Conservation (phyloP, 2,329 filamentous ascomycete genomes). For the Colletotrichum orbiculare region DNA sequence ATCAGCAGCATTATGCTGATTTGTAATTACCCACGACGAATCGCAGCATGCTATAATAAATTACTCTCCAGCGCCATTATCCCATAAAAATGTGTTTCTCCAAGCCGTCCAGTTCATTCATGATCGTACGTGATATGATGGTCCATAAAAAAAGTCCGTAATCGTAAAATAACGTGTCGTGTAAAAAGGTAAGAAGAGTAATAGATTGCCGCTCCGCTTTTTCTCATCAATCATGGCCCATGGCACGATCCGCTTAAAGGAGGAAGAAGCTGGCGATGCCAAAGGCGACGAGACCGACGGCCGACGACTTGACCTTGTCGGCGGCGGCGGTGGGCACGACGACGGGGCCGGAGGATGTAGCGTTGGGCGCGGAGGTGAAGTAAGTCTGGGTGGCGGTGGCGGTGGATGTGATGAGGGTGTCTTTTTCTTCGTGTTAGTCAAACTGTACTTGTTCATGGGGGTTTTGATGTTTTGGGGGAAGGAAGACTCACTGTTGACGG, state of each 20-base stretch:
- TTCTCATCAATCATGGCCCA: background rate
- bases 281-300: constrained; percentile 50
- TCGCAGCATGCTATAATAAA: constrained; percentile 14
- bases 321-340: constrained; percentile 46
- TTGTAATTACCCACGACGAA: constrained; percentile 16
- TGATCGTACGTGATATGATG: constrained; percentile 14
- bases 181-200: background rate
- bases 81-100: background rate
- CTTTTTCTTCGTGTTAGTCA: constrained; percentile 14
- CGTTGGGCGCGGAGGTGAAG: constrained; percentile 40
- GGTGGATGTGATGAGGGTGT: constrained; percentile 28
- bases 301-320: constrained; percentile 44
- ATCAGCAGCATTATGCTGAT: constrained; percentile 9
- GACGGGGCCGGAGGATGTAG: constrained; percentile 42
- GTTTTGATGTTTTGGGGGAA: no score
- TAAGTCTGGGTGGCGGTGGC: constrained; percentile 22
- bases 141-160: background rate
- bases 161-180: background rate
- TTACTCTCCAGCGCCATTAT: constrained; percentile 16
- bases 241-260: constrained; percentile 39
- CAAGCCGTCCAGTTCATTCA: constrained; percentile 9
- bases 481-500: constrained; percentile 20
- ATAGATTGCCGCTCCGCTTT: constrained; percentile 1
- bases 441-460: no score
- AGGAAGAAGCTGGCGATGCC: constrained; percentile 50